Conservation (phyloP, 2,329 filamentous ascomycete genomes). For the Raffaelea arxii region DNA sequence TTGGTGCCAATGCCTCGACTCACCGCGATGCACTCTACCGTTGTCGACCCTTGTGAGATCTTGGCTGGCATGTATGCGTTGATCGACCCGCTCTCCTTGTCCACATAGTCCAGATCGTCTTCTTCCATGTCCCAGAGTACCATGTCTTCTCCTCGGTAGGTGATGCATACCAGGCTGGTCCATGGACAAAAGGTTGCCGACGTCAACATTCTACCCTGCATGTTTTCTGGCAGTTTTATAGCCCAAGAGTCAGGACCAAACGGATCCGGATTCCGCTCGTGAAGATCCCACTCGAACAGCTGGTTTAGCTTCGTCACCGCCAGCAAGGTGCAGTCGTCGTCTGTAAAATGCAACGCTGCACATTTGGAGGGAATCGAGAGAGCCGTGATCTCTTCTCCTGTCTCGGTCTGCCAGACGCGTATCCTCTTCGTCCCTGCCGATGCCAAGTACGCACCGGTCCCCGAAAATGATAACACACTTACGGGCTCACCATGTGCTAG, state of each 20-base stretch:
- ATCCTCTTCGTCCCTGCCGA: constrained; percentile 10
- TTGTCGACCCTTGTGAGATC: background rate
- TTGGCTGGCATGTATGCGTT: too few species aligned
- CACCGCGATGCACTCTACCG: constrained; percentile 15
- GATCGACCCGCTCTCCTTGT: background rate
- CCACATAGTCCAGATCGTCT: constrained; percentile 7
- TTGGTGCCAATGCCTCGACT: constrained; percentile 9
- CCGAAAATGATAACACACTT: constrained; percentile 12
- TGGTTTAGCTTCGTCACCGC: constrained; percentile 12
- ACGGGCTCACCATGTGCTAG: constrained; percentile 14
- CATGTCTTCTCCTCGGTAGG: constrained; percentile 18
- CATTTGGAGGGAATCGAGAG: constrained; percentile 9
- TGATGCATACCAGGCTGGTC: constrained; percentile 14
- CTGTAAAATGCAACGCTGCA: constrained; percentile 11
- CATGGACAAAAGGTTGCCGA: constrained; percentile 10
- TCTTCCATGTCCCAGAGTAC: constrained; percentile 15
- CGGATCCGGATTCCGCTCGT: background rate
- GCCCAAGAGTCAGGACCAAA: background rate
- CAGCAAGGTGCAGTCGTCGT: constrained; percentile 11
- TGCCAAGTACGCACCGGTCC: constrained; percentile 8
- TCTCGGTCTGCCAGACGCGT: constrained; percentile 10
- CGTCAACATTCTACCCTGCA: background rate
- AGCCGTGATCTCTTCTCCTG: background rate
- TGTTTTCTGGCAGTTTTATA: background rate
- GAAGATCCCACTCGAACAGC: constrained; percentile 13